These are phyloP conservation scores for Tuber calosporum DNA, from an alignment of 495 filamentous ascomycete species.

Conservation along the genomic window DNA sequence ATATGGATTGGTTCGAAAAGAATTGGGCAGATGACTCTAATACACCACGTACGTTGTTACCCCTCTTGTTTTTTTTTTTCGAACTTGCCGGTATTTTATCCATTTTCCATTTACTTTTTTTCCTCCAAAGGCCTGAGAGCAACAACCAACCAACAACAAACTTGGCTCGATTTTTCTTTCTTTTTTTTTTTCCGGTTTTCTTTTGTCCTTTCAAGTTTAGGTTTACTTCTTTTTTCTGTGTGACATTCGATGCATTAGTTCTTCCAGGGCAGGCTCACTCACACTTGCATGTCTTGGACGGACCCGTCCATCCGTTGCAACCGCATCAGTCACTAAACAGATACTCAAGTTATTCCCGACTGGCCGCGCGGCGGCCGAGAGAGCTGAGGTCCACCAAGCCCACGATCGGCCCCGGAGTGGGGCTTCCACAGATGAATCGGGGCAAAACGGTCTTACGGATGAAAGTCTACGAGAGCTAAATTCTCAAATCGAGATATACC, in stretches of 20 bases:
- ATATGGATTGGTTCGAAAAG: slow-evolving; percentile 82
- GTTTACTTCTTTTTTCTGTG: slow-evolving; percentile 15
- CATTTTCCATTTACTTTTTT: neutral
- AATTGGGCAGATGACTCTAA: slow-evolving; percentile 56
- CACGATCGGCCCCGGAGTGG: slow-evolving; percentile 8
- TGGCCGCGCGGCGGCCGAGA: slow-evolving; percentile 17
- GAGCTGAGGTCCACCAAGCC: slow-evolving; percentile 2
- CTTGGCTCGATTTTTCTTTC: neutral
- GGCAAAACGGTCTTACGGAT: slow-evolving; percentile 11
- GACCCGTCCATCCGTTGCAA: neutral
- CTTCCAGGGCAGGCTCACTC: slow-evolving; percentile 6
- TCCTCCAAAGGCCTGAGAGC: neutral
- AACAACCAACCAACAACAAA: slow-evolving; percentile 2
- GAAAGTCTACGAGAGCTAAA: slow-evolving; percentile 35
- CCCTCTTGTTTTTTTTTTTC: slow-evolving; percentile 3
- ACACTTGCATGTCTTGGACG: neutral
- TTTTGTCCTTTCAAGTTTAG: slow-evolving; percentile 1
- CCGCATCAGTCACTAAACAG: slow-evolving; percentile 38
- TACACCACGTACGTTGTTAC: slow-evolving; percentile 43
- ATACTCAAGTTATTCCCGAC: slow-evolving; percentile 49
- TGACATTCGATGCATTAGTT: slow-evolving; percentile 4
- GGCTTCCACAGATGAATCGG: slow-evolving; percentile 16
- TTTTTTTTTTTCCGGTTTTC: neutral
- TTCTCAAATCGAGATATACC: slow-evolving; percentile 40
- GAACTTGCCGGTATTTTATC: slow-evolving; percentile 6